Base-by-base conservation (phyloP, 305 asterid species). In the Fraxinus baroniana region DNA sequence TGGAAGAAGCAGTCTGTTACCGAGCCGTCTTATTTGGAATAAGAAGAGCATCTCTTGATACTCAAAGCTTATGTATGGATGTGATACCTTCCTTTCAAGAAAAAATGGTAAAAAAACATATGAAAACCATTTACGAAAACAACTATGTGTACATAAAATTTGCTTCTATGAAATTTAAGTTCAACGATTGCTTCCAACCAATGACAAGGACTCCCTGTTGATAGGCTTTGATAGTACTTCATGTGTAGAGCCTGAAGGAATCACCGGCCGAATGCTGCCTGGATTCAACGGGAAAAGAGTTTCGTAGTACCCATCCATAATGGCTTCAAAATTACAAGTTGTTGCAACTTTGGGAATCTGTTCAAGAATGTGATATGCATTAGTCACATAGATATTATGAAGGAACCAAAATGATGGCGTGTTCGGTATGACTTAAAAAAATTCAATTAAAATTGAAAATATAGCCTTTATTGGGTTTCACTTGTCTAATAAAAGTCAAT, bases 211-310 rank as follows among this genome's bases (percentile, higher is more conserved):
- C 28, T 84, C 90, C 86, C 98, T 90, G 78, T 85, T 82, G 85
- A 90, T 97, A 17, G 98, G 94, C 36, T 79, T 79, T 13, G 78
- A 81, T n/a, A 95, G 91, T 84, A 68, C 81, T 81, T 90, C 93
- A 22, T 85, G 85, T 82, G 89, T 87, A 64, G 91, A 93, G 28
- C 83, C 89, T 0, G 83, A 86, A 49, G 99, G 99, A 44, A 93
- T 73, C 20, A 87, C 39, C 0, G 98, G 98, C 20, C 89, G 86
- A 77, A 95, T 95, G 26, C 91, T 74, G 3, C 99, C 91, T 3
- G 99, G 98, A 86, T 95, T 95, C 75, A 95, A 81, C 10, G 99
- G 99, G 85, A 95, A 95, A 17, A 95, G 96, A 76, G 68, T 89
- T 80, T 89, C 90, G 90, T 92, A 95, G 88, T 94, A 95, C 15